Percentiles rank a stretch among this genome's conserved stretches.
Evolutionary conservation across 2,329 filamentous ascomycete genomes (phyloP).

Genomic region (Botryotinia narcissicola): DNA sequence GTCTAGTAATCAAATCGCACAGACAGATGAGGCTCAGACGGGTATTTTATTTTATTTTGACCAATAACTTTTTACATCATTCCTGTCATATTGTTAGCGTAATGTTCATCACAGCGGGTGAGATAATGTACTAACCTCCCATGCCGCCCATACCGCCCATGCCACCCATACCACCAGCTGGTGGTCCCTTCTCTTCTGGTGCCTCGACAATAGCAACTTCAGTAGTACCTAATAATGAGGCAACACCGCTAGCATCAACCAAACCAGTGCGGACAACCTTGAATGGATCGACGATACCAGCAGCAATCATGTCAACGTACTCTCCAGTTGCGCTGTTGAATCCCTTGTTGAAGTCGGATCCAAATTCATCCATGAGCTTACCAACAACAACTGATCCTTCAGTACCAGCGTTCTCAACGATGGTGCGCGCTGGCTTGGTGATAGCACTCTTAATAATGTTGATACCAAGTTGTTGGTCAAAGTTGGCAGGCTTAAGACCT

Average conservation of each 20-base stretch:
- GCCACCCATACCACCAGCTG: constrained; percentile 65
- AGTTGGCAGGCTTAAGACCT: constrained; percentile 86
- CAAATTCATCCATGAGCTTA: constrained; percentile 95
- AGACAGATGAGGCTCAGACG: constrained; percentile 24
- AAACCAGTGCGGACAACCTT: constrained; percentile 98
- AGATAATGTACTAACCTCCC: constrained; percentile 31
- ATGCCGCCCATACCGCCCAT: constrained; percentile 62
- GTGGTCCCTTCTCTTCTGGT: constrained; percentile 77
- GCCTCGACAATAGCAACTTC: constrained; percentile 98
- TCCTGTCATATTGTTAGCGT: constrained; percentile 25
- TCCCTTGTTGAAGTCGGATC: constrained; percentile 92
- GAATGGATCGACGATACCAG: constrained; percentile 97
- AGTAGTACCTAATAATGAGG: constrained; percentile 93
- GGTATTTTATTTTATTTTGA: constrained; percentile 36
- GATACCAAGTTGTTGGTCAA: constrained; percentile 98
- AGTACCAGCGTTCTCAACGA: constrained; percentile 95
- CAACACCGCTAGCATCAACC: constrained; percentile 91
- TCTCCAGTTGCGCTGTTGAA: constrained; percentile 96
- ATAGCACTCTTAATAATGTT: constrained; percentile 98
- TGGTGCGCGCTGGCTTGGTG: constrained; percentile 88
- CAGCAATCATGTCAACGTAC: constrained; percentile 97
- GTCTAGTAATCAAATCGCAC: neutral
- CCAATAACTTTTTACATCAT: constrained; percentile 38
- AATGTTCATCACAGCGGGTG: neutral
- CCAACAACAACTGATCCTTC: constrained; percentile 96